A percentile compares a stretch with the other conserved stretches of the same genome.
Conservation (phyloP, 2,329 filamentous ascomycete species). For the Colletotrichum lentis region DNA sequence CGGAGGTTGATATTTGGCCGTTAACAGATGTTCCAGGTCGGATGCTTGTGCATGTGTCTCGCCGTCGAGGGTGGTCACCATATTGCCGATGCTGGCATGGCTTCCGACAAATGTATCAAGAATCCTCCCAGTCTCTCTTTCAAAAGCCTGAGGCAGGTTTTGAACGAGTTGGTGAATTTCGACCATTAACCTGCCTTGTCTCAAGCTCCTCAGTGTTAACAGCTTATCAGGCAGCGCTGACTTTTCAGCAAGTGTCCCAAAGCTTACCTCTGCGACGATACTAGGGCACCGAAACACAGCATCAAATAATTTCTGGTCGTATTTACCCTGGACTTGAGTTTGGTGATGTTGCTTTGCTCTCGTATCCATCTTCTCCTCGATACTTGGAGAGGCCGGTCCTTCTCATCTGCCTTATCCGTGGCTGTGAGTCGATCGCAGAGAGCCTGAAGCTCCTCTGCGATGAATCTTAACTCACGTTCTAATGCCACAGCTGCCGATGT, state of each 20-base stretch:
- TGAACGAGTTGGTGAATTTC: constrained; percentile 2
- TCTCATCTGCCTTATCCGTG: neutral
- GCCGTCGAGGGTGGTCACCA: neutral
- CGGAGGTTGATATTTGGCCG: neutral
- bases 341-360: constrained; percentile 10
- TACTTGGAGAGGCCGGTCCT: neutral
- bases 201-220: neutral
- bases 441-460: neutral
- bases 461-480: neutral
- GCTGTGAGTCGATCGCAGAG: constrained; percentile 10
- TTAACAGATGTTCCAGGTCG: neutral
- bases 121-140: neutral
- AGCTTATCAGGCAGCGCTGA: neutral
- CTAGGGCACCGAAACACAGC: constrained; percentile 2
- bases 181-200: constrained; percentile 13
- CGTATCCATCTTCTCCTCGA: constrained; percentile 13
- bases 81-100: neutral
- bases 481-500: neutral
- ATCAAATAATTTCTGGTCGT: constrained; percentile 3
- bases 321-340: constrained; percentile 2
- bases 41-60: neutral
- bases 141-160: neutral
- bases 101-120: neutral
- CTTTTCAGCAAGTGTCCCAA: neutral
- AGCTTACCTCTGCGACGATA: constrained; percentile 14